Conservation (phyloP, 106 monocot genomes). For the Agapanthus africanus region DNA sequence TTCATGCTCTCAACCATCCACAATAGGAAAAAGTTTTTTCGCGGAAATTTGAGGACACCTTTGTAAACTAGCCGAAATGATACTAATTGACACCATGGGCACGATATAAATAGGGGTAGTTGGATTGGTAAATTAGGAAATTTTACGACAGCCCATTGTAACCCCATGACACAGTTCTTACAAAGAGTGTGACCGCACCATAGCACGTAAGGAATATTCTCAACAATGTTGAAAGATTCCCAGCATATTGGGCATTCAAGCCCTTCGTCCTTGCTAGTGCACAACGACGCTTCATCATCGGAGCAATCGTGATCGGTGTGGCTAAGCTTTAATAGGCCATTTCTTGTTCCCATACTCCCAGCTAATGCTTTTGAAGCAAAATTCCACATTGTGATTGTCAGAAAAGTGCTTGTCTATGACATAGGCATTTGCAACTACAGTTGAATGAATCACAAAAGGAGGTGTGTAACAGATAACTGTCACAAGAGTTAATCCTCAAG, state of each 20-base stretch:
- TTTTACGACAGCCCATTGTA: constrained; percentile 25
- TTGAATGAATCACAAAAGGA: too few species aligned
- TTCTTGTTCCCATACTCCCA: constrained; percentile 5
- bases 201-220: constrained; percentile 26
- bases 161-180: constrained; percentile 27
- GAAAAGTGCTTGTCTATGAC: too few species aligned
- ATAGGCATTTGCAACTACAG: too few species aligned
- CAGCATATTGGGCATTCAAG: constrained; percentile 31
- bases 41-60: constrained; percentile 25
- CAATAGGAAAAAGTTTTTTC: constrained; percentile 28
- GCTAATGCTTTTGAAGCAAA: constrained; percentile 18
- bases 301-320: constrained; percentile 3
- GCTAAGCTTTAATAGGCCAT: neutral
- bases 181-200: constrained; percentile 39
- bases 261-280: constrained; percentile 13
- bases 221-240: constrained; percentile 31
- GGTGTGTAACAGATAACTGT: too few species aligned
- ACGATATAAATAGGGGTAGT: constrained; percentile 27
- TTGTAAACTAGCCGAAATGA: constrained; percentile 29
- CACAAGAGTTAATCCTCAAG: too few species aligned
- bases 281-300: constrained; percentile 17
- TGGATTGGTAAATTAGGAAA: constrained; percentile 23
- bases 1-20: constrained; percentile 39
- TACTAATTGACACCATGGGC: constrained; percentile 25
- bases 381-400: too few species aligned